Evolutionary conservation across 2,329 filamentous ascomycete genomes (phyloP).

Genomic region (Paradendryphiella salina): DNA sequence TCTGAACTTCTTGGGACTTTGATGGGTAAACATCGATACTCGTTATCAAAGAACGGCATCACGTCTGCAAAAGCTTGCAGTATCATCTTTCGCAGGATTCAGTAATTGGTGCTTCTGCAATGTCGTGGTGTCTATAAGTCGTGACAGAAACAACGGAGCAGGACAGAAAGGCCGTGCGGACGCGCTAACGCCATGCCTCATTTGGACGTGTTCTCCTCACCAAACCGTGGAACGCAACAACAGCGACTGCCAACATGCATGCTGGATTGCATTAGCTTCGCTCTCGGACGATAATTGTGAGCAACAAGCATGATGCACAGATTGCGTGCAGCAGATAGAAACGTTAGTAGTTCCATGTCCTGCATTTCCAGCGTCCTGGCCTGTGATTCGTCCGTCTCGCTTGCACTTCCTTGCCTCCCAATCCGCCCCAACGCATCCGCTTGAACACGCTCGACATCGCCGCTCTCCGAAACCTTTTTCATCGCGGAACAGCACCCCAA

Average conservation of each 20-base stretch:
- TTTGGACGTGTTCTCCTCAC: conserved; percentile 3
- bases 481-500: conserved; percentile 24
- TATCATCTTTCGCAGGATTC: too few relatives aligned
- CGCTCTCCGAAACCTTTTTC: conserved; percentile 16
- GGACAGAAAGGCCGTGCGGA: not conserved
- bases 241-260: conserved; percentile 2
- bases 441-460: conserved; percentile 16
- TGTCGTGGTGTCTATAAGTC: not conserved
- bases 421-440: conserved; percentile 13
- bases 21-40: too few relatives aligned
- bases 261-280: conserved; percentile 1
- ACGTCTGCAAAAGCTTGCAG: too few relatives aligned
- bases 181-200: conserved; percentile 5
- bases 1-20: too few relatives aligned
- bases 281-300: not conserved
- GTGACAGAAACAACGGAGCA: too few relatives aligned
- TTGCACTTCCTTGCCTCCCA: conserved; percentile 13
- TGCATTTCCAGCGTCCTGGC: conserved; percentile 1
- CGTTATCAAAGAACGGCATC: too few relatives aligned
- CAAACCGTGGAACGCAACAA: conserved; percentile 13
- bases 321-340: conserved; percentile 1
- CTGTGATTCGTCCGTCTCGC: conserved; percentile 11
- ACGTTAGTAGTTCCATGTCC: conserved; percentile 4
- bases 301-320: not conserved
- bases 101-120: too few relatives aligned